These are phyloP conservation scores for Phytophthora nicotianae DNA, from an alignment of 352 stramenopile species.

Conservation along the genomic window DNA sequence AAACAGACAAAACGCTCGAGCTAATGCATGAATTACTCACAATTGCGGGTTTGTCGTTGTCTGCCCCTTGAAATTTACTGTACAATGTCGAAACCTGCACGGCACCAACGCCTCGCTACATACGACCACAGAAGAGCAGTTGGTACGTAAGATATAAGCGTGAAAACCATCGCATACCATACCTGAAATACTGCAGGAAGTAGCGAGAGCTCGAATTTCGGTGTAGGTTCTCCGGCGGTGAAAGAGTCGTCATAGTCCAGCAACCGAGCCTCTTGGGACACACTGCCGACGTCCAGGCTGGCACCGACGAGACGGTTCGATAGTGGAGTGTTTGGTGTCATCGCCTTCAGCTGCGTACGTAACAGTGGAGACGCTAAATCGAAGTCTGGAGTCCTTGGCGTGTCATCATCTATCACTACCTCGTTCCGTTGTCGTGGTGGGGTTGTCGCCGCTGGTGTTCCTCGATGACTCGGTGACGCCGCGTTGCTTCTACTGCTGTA, in stretches of 20 bases:
- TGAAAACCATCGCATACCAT: not conserved
- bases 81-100: conserved; percentile 87
- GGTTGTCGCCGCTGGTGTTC: conserved; percentile 22
- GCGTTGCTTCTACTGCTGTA: conserved; percentile 64
- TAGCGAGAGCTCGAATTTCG: conserved; percentile 74
- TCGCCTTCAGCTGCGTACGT: conserved; percentile 79
- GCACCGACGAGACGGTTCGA: conserved; percentile 86
- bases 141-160: conserved; percentile 1
- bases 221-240: conserved; percentile 60
- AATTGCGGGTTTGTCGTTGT: conserved; percentile 58
- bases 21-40: conserved; percentile 50
- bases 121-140: conserved; percentile 10
- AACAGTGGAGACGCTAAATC: conserved; percentile 81
- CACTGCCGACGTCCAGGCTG: conserved; percentile 70
- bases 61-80: conserved; percentile 78
- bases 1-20: conserved; percentile 27
- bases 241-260: conserved; percentile 78
- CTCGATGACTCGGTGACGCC: conserved; percentile 46
- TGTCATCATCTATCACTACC: conserved; percentile 54
- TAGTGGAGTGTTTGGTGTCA: conserved; percentile 83
- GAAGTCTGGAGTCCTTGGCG: conserved; percentile 62
- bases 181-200: conserved; percentile 83
- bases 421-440: conserved; percentile 36
- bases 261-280: conserved; percentile 68
- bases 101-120: conserved; percentile 73